Conservation (phyloP, 2,329 filamentous ascomycete species). For the Hypoxylon sp. region DNA sequence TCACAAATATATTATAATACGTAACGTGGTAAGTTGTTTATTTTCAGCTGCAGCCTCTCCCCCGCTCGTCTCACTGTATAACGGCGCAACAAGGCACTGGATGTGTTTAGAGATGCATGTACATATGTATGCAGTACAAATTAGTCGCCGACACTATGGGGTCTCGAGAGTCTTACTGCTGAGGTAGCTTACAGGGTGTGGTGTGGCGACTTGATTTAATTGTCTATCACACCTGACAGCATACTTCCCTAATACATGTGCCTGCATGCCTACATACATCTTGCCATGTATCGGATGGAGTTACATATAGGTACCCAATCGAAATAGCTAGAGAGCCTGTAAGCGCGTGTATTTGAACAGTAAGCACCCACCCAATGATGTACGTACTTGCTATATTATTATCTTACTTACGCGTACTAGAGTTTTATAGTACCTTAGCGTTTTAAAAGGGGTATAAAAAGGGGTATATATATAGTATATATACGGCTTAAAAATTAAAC, state of each 20-base stretch:
- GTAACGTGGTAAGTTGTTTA: background rate
- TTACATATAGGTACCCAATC: slow-evolving; percentile 1
- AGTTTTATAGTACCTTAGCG: background rate
- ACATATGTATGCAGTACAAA: background rate
- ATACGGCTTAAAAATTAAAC: no score
- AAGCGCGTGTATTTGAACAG: background rate
- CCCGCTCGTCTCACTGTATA: background rate
- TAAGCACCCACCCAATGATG: background rate
- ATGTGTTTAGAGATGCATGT: slow-evolving; percentile 2
- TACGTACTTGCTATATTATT: slow-evolving; percentile 7
- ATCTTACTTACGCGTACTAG: slow-evolving; percentile 1
- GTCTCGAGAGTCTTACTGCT: background rate
- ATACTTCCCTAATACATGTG: slow-evolving; percentile 3
- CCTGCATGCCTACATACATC: slow-evolving; percentile 1
- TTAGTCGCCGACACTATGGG: slow-evolving; percentile 2
- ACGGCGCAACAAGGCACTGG: background rate
- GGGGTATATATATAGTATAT: no score
- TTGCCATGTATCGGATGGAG: background rate
- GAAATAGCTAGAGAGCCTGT: background rate
- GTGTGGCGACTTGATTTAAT: slow-evolving; percentile 8
- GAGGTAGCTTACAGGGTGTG: slow-evolving; percentile 14
- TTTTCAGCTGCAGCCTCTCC: slow-evolving; percentile 1
- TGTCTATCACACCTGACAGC: slow-evolving; percentile 4
- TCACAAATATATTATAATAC: background rate
- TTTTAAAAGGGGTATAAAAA: no score